Base-by-base conservation (phyloP, 1,284 basidiomycete genomes). In the Marasmius tenuissimus region DNA sequence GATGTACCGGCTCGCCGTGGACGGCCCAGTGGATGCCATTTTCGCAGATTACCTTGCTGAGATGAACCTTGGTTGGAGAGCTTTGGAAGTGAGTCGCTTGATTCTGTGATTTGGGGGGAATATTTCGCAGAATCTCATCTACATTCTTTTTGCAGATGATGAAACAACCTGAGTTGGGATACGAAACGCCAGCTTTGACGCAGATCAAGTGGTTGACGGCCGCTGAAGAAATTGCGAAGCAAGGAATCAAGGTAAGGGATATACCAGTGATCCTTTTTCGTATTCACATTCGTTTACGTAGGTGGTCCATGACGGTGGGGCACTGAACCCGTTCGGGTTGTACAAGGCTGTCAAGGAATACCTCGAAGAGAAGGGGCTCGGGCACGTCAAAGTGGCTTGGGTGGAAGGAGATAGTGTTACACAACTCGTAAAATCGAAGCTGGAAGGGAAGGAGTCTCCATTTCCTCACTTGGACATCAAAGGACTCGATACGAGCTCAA, bases 21-120 rank as follows among this genome's bases (percentile, higher is more conserved):
- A 67, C 45, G 67, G 66, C 35, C 64, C 67, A 38, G 65, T 69
- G 7, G 67, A 68, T 55, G 63, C 68, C 0, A 63, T 69, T 50
- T 67, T 69, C 45, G 67, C 67, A 27, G 68, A 69, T 40, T 69
- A 67, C 61, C 64, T 69, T 39, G 64, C 67, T 2, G 68, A 69
- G 61, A 65, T 60, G 14, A 69, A 68, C 55, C 67, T 69, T 62
- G 63, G 65, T 9, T 40, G 49, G 54, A 59, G 48, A 50, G 67
- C 37, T n/a, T 53, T 38, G 40, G 58, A 61, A 59, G 61, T 60
- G 55, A 20, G 45, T 42, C 42, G 38, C 20, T 4, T 10, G 27
- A 35, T 3, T 11, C 27, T 33, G 11, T 5, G 4, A 20, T 40
- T 35, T 34, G 16, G 40, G 6, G 16, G n/a, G n/a, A n/a, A 22